phyloP scores from a whole-genome alignment of 1,139 yeast genomes.

The Nematodospora anomalae region DNA sequence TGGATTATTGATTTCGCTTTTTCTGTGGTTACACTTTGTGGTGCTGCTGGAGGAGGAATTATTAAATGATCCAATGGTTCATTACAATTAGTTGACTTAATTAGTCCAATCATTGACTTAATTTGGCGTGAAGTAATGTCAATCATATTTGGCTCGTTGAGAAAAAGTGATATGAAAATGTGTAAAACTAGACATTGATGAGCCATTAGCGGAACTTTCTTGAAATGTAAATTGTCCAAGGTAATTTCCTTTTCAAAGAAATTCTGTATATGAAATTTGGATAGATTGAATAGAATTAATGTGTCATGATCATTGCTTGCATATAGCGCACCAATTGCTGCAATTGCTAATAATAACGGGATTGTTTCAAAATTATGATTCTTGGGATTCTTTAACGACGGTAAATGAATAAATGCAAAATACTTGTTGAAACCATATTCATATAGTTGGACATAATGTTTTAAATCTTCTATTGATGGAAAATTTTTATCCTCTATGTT shows the following conservation, averaged over 20 bases:
- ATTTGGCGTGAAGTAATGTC: slow-evolving; percentile 76
- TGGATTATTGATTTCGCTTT: slow-evolving; percentile 21
- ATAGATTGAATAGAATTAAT: slow-evolving; percentile 70
- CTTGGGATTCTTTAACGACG: slow-evolving; percentile 57
- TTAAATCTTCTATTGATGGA: slow-evolving; percentile 73
- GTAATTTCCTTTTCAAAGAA: slow-evolving; percentile 62
- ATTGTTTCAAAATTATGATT: slow-evolving; percentile 61
- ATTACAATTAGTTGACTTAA: slow-evolving; percentile 74
- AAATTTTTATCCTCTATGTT: slow-evolving; percentile 54
- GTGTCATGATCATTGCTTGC: slow-evolving; percentile 81
- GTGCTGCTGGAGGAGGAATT: slow-evolving; percentile 51
- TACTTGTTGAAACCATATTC: slow-evolving; percentile 75
- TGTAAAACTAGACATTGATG: slow-evolving; percentile 82
- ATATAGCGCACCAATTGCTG: slow-evolving; percentile 86
- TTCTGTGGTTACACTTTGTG: slow-evolving; percentile 19
- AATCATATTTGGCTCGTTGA: slow-evolving; percentile 71
- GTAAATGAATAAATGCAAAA: slow-evolving; percentile 81
- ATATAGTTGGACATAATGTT: slow-evolving; percentile 68
- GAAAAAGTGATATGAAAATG: slow-evolving; percentile 79
- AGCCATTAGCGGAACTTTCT: slow-evolving; percentile 81
- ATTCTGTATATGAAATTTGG: slow-evolving; percentile 75
- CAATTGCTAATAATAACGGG: slow-evolving; percentile 77
- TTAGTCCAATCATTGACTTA: slow-evolving; percentile 73
- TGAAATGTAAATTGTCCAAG: slow-evolving; percentile 48
- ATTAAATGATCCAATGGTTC: slow-evolving; percentile 63